These are phyloP conservation scores for Fusarium pseudoanthophilum DNA, from an alignment of 2,329 filamentous ascomycete species.

Conservation along the genomic window DNA sequence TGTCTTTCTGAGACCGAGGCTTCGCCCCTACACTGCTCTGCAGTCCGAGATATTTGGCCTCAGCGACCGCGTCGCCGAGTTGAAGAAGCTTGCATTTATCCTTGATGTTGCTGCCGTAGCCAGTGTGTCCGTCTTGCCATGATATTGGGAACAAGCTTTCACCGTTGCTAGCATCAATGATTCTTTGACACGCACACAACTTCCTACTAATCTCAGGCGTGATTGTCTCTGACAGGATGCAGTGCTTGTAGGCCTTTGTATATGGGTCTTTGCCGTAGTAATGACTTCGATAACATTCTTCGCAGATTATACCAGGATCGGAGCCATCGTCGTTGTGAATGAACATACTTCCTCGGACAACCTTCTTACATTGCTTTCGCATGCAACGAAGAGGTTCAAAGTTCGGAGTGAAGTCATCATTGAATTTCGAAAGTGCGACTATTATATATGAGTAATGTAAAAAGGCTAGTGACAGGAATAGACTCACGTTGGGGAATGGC, in stretches of 20 bases:
- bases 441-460: background rate
- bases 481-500: slow-evolving; percentile 37
- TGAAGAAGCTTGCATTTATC: slow-evolving; percentile 24
- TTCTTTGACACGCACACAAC: slow-evolving; percentile 24
- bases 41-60: slow-evolving; percentile 32
- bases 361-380: slow-evolving; percentile 22
- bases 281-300: slow-evolving; percentile 28
- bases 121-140: background rate
- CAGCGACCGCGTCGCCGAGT: slow-evolving; percentile 21
- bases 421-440: slow-evolving; percentile 27
- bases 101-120: background rate
- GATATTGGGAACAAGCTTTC: slow-evolving; percentile 21
- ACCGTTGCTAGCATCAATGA: background rate
- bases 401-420: slow-evolving; percentile 14
- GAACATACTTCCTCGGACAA: slow-evolving; percentile 39
- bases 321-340: background rate
- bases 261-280: slow-evolving; percentile 26
- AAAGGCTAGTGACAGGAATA: background rate
- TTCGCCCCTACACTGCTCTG: slow-evolving; percentile 30
- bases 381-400: slow-evolving; percentile 34
- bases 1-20: background rate
- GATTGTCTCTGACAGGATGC: slow-evolving; percentile 22
- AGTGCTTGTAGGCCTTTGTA: slow-evolving; percentile 35
- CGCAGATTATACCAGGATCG: slow-evolving; percentile 25
- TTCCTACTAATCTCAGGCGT: slow-evolving; percentile 31